Evolutionary conservation across 352 stramenopile species (phyloP).

Genomic region (Phytophthora ohioensis): DNA sequence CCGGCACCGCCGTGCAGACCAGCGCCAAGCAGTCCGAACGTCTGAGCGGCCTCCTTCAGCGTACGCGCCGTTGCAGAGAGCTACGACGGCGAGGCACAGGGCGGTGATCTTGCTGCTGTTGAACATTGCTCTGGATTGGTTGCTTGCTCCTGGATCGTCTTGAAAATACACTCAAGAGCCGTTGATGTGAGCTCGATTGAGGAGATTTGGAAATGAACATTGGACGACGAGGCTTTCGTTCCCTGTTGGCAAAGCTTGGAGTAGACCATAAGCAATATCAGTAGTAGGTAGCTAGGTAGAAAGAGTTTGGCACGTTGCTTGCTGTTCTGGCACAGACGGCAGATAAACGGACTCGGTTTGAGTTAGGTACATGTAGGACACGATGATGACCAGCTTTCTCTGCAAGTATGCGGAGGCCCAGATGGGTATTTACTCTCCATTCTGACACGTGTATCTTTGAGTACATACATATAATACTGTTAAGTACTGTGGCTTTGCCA

Average conservation of each 20-base stretch:
- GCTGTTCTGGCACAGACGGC: too few relatives aligned
- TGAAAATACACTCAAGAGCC: neutral
- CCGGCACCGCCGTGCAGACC: constrained; percentile 4
- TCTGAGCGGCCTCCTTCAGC: constrained; percentile 24
- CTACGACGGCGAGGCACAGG: constrained; percentile 20
- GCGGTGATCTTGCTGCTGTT: constrained; percentile 20
- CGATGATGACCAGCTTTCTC: neutral
- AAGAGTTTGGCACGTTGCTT: neutral
- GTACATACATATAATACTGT: neutral
- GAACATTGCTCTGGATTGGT: constrained; percentile 15
- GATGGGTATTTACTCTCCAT: neutral
- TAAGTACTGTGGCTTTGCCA: too few relatives aligned
- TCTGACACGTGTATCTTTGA: neutral
- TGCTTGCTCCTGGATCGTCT: neutral
- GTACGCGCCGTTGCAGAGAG: constrained; percentile 2
- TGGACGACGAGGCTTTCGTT: neutral
- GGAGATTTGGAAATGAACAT: constrained; percentile 19
- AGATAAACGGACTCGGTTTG: too few relatives aligned
- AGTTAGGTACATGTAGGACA: too few relatives aligned
- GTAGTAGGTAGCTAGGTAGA: neutral
- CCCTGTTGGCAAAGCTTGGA: neutral
- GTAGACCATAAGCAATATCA: neutral
- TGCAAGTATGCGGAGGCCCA: neutral
- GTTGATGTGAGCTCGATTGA: constrained; percentile 1
- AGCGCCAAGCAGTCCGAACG: constrained; percentile 20